Base-by-base conservation (phyloP, 306 rosid genomes). In the Trichosanthes cucumerina region DNA sequence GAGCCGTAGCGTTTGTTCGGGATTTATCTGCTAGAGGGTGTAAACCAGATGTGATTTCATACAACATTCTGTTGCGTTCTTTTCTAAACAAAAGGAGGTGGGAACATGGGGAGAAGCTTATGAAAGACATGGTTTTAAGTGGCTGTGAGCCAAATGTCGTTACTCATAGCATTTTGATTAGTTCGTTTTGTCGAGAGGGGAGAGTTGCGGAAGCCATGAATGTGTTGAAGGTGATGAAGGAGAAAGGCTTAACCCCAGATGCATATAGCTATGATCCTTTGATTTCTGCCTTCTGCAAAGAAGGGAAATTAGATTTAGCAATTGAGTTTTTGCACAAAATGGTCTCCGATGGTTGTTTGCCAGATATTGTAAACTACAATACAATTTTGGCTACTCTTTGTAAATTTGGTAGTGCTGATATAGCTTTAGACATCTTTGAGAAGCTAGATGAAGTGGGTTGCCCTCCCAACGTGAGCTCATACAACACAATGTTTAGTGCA, bases 381-480 rank as follows among this genome's bases (percentile, higher is more conserved):
- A 86, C 96, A 3, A 86, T 94, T 65, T 80, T 95, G 84, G 91
- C 95, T 13, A 81, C 92, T 26, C 72, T 92, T 56, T 92, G 96
- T 83, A 91, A 81, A 86, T 87, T 79, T 75, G 98, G 98, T 41
- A 84, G 84, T 19, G 85, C 89, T 57, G 87, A 88, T 41, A 87
- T 82, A 59, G 98, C 96, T 68, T 80, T 92, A 82, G 77, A 83
- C 49, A 85, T 95, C 80, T 92, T 95, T 13, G 80, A 87, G 80
- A 91, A 88, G 88, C 91, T 89, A 19, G 86, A 83, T 18, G 91
- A 87, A 77, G 86, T 90, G 46, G 96, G 93, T 33, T 92, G 95
- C 69, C 89, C 98, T 74, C 97, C 98, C 59, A 86, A 86, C 81
- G 95, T 80, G 81, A 87, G 93, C 79, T 90, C 97, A 8, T 95